A percentile compares a stretch with the other conserved stretches of the same genome.
phyloP scores from a whole-genome alignment of 164 flowering plant species.

The Piper longum region DNA sequence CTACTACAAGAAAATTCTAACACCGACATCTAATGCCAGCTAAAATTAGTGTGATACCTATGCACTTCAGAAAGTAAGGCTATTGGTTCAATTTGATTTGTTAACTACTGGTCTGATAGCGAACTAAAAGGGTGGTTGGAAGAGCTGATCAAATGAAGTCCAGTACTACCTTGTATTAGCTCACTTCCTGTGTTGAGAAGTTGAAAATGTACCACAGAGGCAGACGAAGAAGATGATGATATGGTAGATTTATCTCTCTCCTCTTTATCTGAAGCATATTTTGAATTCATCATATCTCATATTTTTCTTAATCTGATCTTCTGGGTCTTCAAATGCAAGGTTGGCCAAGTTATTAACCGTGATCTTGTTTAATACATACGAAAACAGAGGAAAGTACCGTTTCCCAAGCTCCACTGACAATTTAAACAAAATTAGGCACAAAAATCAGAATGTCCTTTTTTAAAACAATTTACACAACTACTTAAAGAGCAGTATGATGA shows the following conservation, averaged over 20 bases:
- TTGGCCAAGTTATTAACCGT: slow-evolving; percentile 53
- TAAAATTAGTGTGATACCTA: too few species aligned
- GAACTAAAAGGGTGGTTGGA: too few species aligned
- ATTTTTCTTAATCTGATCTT: slow-evolving; percentile 37
- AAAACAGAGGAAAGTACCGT: slow-evolving; percentile 77
- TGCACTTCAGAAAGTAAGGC: too few species aligned
- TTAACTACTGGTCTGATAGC: too few species aligned
- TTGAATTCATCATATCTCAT: slow-evolving; percentile 52
- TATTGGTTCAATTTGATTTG: too few species aligned
- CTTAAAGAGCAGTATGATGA: too few species aligned
- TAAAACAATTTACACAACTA: neutral
- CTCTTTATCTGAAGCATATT: slow-evolving; percentile 51
- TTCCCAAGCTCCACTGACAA: slow-evolving; percentile 71
- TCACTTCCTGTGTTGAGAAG: neutral
- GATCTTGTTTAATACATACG: slow-evolving; percentile 54
- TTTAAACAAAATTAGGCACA: neutral
- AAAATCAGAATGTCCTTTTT: neutral
- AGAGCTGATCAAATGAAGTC: too few species aligned
- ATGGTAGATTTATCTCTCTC: slow-evolving; percentile 28
- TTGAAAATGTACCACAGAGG: slow-evolving; percentile 3
- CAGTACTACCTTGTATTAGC: neutral
- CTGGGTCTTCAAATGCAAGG: slow-evolving; percentile 22
- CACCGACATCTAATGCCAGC: too few species aligned
- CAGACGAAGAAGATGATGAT: slow-evolving; percentile 29
- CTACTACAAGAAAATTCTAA: too few species aligned